Base-by-base conservation (phyloP, 352 stramenopile genomes). In the Phytophthora tubulina region DNA sequence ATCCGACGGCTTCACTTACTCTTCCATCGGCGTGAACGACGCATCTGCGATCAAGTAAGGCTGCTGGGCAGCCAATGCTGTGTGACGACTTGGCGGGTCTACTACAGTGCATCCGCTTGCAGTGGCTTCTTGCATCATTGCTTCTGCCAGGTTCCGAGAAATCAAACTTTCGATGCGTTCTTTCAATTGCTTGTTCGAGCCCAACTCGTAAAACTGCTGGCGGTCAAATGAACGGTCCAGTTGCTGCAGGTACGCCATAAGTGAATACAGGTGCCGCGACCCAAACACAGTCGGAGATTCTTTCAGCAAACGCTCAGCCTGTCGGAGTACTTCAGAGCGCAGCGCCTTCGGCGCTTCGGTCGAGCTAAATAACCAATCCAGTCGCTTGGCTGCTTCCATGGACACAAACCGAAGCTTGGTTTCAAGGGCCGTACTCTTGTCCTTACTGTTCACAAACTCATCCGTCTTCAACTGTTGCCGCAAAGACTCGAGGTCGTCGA, bases 201-300 rank as follows among this genome's bases (percentile, higher is more conserved):
- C 60, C 33, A 70, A 72, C 8, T 75, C 61, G 58, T 81, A 80
- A 45, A 91, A 91, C 33, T 83, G 58, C 27, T 75, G 58, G n/a
- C 66, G 63, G 46, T 91, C 82, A 72, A 95, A 92, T 27, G 86
- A 79, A 45, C 86, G 84, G 41, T 93, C 82, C 33, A 93, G 72
- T 48, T 84, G 76, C 62, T 86, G 74, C 8, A 95, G 48, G 32
- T 89, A 93, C 11, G 75, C 75, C 75, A 93, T 80, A 10, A 94
- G 60, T 2, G 78, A 81, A 63, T 89, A 90, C 9, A 95, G 56
- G 35, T 93, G 81, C 41, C 74, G 73, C 15, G 81, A 79, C 6
- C 72, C 70, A 38, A 90, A 88, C 32, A 92, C 76, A 21, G 77
- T 82, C 4, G 85, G 86, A 8, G 75, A 76, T 38, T 80, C 64